Evolutionary conservation across 345 rosid species (phyloP).

Genomic region (Brassica napus): Da-Ae NC_063441.1:18698001-18698500

Average conservation of each 20-base stretch:
- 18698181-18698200: neutral
- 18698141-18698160: constrained; percentile 7
- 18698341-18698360: neutral
- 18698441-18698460: constrained; percentile 89
- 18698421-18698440: constrained; percentile 94
- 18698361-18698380: constrained; percentile 42
- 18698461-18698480: constrained; percentile 84
- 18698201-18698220: constrained; percentile 4
- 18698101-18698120: constrained; percentile 3
- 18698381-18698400: constrained; percentile 84
- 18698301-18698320: constrained; percentile 2
- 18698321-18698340: neutral
- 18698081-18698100: neutral
- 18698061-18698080: neutral
- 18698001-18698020: constrained; percentile 16
- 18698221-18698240: constrained; percentile 21
- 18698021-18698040: neutral
- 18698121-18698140: constrained; percentile 34
- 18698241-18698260: neutral
- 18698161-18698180: constrained; percentile 23
- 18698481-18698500: constrained; percentile 97
- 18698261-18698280: neutral
- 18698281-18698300: constrained; percentile 18
- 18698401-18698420: constrained; percentile 86
- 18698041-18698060: neutral